These are phyloP conservation scores for Citrus hindsii DNA, from an alignment of 345 rosid genomes.

Conservation along the genomic window DNA sequence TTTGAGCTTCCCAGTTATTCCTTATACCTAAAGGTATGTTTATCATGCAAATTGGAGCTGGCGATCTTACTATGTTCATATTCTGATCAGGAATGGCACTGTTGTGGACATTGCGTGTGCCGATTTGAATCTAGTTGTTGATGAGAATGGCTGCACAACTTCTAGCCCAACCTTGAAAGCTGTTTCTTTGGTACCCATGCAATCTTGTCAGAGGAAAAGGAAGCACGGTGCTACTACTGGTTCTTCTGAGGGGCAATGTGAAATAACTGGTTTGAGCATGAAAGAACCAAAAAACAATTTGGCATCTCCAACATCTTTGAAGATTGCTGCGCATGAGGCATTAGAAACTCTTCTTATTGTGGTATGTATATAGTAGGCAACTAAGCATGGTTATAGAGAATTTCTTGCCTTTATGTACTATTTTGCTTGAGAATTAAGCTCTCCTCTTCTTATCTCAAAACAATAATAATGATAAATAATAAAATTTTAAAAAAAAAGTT, in stretches of 20 bases:
- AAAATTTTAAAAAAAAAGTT: background rate
- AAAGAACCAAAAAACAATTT: slow-evolving; percentile 30
- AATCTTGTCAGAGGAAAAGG: slow-evolving; percentile 52
- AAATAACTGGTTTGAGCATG: slow-evolving; percentile 32
- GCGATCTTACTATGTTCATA: slow-evolving; percentile 6
- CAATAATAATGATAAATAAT: background rate
- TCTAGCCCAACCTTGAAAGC: slow-evolving; percentile 26
- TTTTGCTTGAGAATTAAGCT: background rate
- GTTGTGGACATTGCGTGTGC: slow-evolving; percentile 43
- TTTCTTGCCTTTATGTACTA: background rate
- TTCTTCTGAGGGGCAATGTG: slow-evolving; percentile 36
- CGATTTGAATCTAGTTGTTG: slow-evolving; percentile 42
- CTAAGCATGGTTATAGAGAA: background rate
- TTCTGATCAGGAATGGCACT: slow-evolving; percentile 59
- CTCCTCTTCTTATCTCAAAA: background rate
- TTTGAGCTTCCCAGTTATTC: background rate
- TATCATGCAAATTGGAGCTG: background rate
- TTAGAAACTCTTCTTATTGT: slow-evolving; percentile 69
- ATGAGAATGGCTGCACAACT: slow-evolving; percentile 24
- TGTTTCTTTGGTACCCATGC: slow-evolving; percentile 23
- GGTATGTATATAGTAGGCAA: slow-evolving; percentile 39
- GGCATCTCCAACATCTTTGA: slow-evolving; percentile 38
- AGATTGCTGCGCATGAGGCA: slow-evolving; percentile 75
- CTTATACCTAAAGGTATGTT: background rate
- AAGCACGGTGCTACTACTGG: slow-evolving; percentile 38